Base-by-base conservation (phyloP, 2,329 filamentous ascomycete genomes). In the Aspergillus sergii region DNA sequence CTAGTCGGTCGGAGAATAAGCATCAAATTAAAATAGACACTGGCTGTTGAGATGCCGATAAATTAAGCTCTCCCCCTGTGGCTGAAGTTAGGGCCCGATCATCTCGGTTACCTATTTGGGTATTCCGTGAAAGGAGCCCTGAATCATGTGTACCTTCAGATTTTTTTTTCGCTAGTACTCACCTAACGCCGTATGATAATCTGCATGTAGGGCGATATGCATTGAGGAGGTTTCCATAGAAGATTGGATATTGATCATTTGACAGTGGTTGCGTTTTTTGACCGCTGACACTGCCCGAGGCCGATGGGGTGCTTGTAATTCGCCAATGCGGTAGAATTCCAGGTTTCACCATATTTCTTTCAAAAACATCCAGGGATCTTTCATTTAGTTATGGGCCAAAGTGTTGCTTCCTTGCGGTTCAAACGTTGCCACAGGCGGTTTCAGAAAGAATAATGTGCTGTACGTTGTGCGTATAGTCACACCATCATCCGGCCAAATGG, bases 21-120 rank as follows among this genome's bases (percentile, higher is more conserved):
- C 11, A 26, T 55, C 12, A 55, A 55, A 55, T 26, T 51, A 51
- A 41, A 55, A 39, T 21, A 51, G 48, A 21, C 46, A 54, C 32
- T 39, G 32, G 21, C 48, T 51, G 32, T 41, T 39, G 51, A 55
- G 34, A 46, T 39, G 26, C 39, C 16, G 30, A 41, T 16, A 28
- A 45, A 58, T 58, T 58, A 62, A 59, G 39, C 60, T 58, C 51
- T 41, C 36, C 55, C 21, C 39, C 21, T 36, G 28, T 34, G 19
- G 19, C 30, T 28, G 41, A 12, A 34, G 43, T 26, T 26, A 36
- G 58, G 48, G 39, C 36, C 45, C 12, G 5, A 28, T 48, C 45
- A 19, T 21, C 45, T 61, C 59, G 58, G 43, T 68, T 68, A 46
- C 67, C 66, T 50, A 19, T 60, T 65, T 57, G 41, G 64, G 66